These are phyloP conservation scores for Sclerotiophoma versabilis DNA, from an alignment of 2,329 filamentous ascomycete species.

Conservation along the genomic window DNA sequence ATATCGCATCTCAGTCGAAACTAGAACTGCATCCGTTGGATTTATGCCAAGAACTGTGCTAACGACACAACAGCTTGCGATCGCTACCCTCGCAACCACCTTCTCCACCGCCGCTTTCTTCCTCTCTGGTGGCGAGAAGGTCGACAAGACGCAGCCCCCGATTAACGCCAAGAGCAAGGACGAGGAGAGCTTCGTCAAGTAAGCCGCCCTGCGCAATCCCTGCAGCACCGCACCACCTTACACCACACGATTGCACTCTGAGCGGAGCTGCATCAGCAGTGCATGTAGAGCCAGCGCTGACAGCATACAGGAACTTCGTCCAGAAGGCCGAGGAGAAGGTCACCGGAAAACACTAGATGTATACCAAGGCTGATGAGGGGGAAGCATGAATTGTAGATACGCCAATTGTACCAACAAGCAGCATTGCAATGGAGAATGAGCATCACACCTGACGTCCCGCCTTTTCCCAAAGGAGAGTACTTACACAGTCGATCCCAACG, in stretches of 20 bases:
- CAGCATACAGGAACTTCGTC: conserved; percentile 43
- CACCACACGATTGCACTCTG: not conserved
- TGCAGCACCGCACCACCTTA: not conserved
- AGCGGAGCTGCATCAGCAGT: not conserved
- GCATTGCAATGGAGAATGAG: conserved; percentile 10
- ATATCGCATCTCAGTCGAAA: not conserved
- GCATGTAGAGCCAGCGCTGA: not conserved
- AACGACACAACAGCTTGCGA: conserved; percentile 61
- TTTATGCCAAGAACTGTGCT: not conserved
- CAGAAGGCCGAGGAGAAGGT: conserved; percentile 47
- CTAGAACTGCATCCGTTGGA: not conserved
- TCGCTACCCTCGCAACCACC: conserved; percentile 56
- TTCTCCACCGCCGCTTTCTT: conserved; percentile 46
- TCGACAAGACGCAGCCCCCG: conserved; percentile 55
- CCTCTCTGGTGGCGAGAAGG: conserved; percentile 53
- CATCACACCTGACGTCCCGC: not conserved
- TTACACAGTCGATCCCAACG: too few relatives aligned
- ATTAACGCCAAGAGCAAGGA: conserved; percentile 72
- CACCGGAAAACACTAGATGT: conserved; percentile 25
- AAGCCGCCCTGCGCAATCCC: conserved; percentile 45
- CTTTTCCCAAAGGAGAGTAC: too few relatives aligned
- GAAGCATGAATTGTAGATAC: conserved; percentile 42
- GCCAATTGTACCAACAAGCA: conserved; percentile 42
- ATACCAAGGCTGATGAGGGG: conserved; percentile 18
- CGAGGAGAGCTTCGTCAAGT: conserved; percentile 74